phyloP scores from a whole-genome alignment of 352 stramenopile genomes.

The Thalassiosira livingstoniorum region DNA sequence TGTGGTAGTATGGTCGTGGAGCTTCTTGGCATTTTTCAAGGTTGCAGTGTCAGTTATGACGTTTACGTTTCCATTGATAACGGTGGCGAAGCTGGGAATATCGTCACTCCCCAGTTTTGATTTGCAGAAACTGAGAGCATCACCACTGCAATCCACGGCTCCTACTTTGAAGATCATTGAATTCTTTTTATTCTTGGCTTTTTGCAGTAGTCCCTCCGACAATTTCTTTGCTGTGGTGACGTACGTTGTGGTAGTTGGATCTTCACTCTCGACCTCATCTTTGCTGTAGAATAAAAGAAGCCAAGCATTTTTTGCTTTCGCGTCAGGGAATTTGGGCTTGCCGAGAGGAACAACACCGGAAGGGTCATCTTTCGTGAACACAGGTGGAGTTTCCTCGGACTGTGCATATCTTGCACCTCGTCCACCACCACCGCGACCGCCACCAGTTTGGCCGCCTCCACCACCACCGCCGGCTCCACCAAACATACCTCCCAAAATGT shows the following conservation, averaged over 20 bases:
- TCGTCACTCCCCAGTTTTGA: constrained; percentile 54
- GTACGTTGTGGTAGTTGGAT: constrained; percentile 41
- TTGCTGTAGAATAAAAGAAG: constrained; percentile 80
- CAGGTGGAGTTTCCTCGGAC: constrained; percentile 32
- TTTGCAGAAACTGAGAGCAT: constrained; percentile 68
- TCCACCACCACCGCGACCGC: constrained; percentile 18
- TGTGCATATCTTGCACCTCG: constrained; percentile 1
- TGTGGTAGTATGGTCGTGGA: constrained; percentile 67
- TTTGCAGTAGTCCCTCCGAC: constrained; percentile 40
- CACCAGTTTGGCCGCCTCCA: constrained; percentile 24
- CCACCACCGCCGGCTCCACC: constrained; percentile 14
- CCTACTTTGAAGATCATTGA: constrained; percentile 77
- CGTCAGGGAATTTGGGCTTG: constrained; percentile 80
- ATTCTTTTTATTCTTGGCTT: constrained; percentile 54
- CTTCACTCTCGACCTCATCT: constrained; percentile 16
- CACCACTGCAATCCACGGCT: constrained; percentile 74
- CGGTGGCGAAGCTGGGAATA: constrained; percentile 71
- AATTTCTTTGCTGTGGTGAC: constrained; percentile 41
- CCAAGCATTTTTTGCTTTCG: constrained; percentile 74
- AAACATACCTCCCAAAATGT: constrained; percentile 22
- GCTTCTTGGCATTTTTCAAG: constrained; percentile 52
- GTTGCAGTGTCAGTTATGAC: constrained; percentile 45
- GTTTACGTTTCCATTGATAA: constrained; percentile 71
- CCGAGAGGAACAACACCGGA: constrained; percentile 70
- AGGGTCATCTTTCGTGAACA: constrained; percentile 71